These are phyloP conservation scores for Capsella rubella DNA, from an alignment of 441 rosid genomes.

Conservation along the genomic window DNA sequence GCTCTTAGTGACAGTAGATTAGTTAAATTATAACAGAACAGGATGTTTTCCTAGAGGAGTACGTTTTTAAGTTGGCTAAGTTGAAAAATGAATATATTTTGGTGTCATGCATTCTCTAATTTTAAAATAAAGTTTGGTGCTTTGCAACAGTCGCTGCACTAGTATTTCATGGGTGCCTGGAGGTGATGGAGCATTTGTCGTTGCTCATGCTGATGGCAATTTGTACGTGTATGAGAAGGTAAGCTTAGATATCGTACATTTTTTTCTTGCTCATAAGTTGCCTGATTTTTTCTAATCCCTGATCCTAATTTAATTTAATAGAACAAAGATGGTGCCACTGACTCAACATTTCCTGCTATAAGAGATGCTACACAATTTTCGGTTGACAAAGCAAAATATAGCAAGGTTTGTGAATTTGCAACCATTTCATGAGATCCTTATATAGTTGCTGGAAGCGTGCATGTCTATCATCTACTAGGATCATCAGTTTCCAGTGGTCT, in stretches of 20 bases:
- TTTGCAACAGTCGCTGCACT: conserved; percentile 80
- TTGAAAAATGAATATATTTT: neutral
- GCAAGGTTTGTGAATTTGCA: conserved; percentile 64
- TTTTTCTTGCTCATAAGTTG: conserved; percentile 13
- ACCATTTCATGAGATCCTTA: conserved; percentile 20
- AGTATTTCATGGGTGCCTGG: conserved; percentile 95
- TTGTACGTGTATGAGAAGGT: conserved; percentile 94
- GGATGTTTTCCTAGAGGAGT: neutral
- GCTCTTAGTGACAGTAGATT: conserved; percentile 6
- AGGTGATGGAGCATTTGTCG: conserved; percentile 91
- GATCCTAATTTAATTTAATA: conserved; percentile 10
- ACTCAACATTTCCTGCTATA: conserved; percentile 87
- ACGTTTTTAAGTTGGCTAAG: neutral
- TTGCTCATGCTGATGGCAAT: conserved; percentile 98
- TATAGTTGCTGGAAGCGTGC: conserved; percentile 18
- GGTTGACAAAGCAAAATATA: conserved; percentile 91
- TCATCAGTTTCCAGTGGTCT: conserved; percentile 22
- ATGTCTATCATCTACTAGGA: conserved; percentile 3
- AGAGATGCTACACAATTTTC: conserved; percentile 91
- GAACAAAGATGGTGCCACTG: conserved; percentile 85
- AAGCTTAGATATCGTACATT: conserved; percentile 47
- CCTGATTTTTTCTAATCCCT: neutral
- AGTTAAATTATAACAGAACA: neutral
- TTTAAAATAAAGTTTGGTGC: conserved; percentile 23
- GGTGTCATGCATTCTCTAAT: neutral